Evolutionary conservation across 2,329 filamentous ascomycete species (phyloP).

Genomic region (Penicillium sp.): DNA sequence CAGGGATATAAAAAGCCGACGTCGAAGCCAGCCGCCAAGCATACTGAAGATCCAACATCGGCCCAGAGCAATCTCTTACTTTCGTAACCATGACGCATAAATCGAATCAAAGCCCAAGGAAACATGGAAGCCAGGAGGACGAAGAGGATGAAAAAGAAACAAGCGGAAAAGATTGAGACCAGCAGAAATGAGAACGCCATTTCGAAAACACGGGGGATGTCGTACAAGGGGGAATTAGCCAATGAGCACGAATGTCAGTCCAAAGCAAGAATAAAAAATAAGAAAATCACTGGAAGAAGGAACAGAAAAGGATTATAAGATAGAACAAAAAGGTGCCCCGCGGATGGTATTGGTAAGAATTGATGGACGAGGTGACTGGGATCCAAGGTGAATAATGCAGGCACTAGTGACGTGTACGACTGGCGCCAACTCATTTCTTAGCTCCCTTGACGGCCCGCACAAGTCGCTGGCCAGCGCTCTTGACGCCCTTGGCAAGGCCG

Average conservation of each 20-base stretch:
- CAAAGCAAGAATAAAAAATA: neutral
- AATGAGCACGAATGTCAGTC: neutral
- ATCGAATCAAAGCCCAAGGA: neutral
- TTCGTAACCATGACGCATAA: constrained; percentile 14
- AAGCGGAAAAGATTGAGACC: neutral
- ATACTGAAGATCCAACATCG: neutral
- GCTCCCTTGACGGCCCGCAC: constrained; percentile 19
- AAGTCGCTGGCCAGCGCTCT: constrained; percentile 16
- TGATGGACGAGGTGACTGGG: neutral
- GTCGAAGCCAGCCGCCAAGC: neutral
- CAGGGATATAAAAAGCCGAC: constrained; percentile 2
- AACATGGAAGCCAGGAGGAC: neutral
- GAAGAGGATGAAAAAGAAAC: neutral
- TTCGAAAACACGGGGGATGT: neutral
- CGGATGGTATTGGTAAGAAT: neutral
- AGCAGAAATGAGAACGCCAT: neutral
- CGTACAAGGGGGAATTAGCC: constrained; percentile 10
- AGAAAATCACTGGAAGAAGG: neutral
- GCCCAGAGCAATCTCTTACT: constrained; percentile 8
- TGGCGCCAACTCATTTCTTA: constrained; percentile 6
- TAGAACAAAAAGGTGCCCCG: neutral
- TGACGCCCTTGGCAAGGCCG: constrained; percentile 16
- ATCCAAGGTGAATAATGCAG: no score
- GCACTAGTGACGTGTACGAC: no score
- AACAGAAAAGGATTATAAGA: neutral